Evolutionary conservation across 768 basidiomycete genomes (phyloP), one percentile per base, ranked within the genome.

Genomic region (Naganishia vishniacii): DNA sequence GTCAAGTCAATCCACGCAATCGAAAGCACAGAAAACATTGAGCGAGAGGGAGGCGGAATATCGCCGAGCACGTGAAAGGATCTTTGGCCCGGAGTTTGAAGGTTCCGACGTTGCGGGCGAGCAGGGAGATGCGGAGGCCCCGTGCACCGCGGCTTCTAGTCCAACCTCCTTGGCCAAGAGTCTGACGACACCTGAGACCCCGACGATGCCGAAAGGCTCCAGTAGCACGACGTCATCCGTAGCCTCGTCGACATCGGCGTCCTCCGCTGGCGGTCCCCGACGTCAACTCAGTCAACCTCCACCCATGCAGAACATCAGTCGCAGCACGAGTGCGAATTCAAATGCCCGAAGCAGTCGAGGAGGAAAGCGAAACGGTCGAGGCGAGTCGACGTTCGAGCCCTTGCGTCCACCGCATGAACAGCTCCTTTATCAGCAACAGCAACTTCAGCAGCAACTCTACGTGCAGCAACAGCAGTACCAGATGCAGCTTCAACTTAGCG

Each of bases 21-120:
- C 61, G 61, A 44, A 60, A 46, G 28, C 42, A 1, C 40, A 37
- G 31, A 67, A 62, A 26, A 58, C 65, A 3, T 40, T 68, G 32
- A 29, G 62, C 56, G 65, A 71, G 62, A 48, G 66, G 31, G 62
- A 67, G 47, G 58, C 59, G 44, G 62, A 67, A 46, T 64, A 64
- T 34, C 20, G 41, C 18, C 25, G 59, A 48, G 66, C 62, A 4
- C 40, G 66, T 34, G 66, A 67, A 56, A 66, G 65, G 46, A 67
- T 67, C 26, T 67, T 67, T 34, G 65, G 59, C 11, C 32, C 15
- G n/a, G 61, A 61, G 12, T 58, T 15, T 18, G 51, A 42, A 25
- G 37, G 48, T 51, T 13, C 9, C 29, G 48, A 46, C 44, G 62
- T 37, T 31, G 31, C 26, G 28, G 46, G n/a, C 40, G 56, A 56